A percentile compares a stretch with the other conserved stretches of the same genome.
Conservation (phyloP, 2,329 filamentous ascomycete genomes). For the Capronia americana region DNA sequence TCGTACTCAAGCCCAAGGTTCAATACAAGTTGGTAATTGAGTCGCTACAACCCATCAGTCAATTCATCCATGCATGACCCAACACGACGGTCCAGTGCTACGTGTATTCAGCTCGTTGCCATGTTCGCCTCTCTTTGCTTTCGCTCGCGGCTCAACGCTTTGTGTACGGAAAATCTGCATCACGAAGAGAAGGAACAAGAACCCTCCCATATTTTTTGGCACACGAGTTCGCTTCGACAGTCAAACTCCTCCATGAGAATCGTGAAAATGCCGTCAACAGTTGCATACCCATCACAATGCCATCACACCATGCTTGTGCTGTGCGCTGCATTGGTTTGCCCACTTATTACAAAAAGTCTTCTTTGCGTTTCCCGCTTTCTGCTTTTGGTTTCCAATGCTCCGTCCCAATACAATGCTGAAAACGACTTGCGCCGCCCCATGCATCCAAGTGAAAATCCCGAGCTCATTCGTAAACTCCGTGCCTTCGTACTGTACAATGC, state of each 20-base stretch:
- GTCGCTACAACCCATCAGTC: conserved; percentile 1
- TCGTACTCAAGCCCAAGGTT: too few species aligned
- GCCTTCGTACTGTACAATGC: conserved; percentile 38
- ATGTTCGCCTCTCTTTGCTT: conserved; percentile 11
- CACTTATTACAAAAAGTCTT: conserved; percentile 33
- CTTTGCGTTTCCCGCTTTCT: conserved; percentile 18
- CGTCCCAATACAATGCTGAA: conserved; percentile 26
- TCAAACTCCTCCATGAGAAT: conserved; percentile 33
- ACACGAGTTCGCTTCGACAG: conserved; percentile 13
- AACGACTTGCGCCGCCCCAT: conserved; percentile 30
- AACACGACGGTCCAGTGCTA: not conserved
- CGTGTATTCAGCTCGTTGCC: conserved; percentile 3
- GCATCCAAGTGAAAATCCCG: conserved; percentile 23
- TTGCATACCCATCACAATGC: conserved; percentile 21
- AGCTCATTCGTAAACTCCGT: conserved; percentile 31
- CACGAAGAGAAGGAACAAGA: conserved; percentile 14
- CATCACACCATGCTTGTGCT: not conserved
- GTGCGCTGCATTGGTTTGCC: conserved; percentile 9
- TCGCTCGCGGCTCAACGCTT: not conserved
- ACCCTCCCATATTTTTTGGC: conserved; percentile 15
- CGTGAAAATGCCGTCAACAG: conserved; percentile 25
- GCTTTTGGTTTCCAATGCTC: conserved; percentile 29
- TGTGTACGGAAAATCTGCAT: conserved; percentile 22
- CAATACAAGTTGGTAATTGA: not conserved
- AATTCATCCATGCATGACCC: conserved; percentile 7